Evolutionary conservation across 164 flowering plant genomes (phyloP).

Genomic region (Stephania yunnanensis): DNA sequence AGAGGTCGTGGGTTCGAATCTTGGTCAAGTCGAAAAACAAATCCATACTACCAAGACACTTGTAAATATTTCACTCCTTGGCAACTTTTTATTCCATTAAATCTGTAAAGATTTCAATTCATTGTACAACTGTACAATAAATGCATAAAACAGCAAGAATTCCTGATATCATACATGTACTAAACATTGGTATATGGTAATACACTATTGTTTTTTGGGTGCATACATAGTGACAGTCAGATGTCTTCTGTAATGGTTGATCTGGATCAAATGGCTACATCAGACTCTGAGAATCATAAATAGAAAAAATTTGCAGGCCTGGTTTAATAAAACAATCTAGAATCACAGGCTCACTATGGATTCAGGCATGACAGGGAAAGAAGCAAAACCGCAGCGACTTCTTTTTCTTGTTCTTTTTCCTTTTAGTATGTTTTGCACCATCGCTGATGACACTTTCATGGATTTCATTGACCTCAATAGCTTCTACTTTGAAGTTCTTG

Average conservation of each 20-base stretch:
- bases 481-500: slow-evolving; percentile 9
- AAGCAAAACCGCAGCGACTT: slow-evolving; percentile 34
- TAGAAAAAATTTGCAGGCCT: background rate
- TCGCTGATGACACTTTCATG: slow-evolving; percentile 13
- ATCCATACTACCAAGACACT: background rate
- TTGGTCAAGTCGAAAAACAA: background rate
- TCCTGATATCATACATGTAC: background rate
- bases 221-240: background rate
- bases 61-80: background rate
- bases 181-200: background rate
- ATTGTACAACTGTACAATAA: background rate
- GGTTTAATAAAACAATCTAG: background rate
- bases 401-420: slow-evolving; percentile 10
- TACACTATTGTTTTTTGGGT: background rate
- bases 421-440: slow-evolving; percentile 7
- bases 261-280: background rate
- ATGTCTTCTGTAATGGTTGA: background rate
- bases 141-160: background rate
- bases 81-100: background rate
- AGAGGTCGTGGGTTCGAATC: too few species aligned
- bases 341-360: background rate
- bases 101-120: background rate
- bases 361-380: slow-evolving; percentile 3
- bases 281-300: background rate
- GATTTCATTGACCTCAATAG: slow-evolving; percentile 16